Base-by-base conservation (phyloP, 116 monocot species). In the Dioscorea cayenensis region DNA sequence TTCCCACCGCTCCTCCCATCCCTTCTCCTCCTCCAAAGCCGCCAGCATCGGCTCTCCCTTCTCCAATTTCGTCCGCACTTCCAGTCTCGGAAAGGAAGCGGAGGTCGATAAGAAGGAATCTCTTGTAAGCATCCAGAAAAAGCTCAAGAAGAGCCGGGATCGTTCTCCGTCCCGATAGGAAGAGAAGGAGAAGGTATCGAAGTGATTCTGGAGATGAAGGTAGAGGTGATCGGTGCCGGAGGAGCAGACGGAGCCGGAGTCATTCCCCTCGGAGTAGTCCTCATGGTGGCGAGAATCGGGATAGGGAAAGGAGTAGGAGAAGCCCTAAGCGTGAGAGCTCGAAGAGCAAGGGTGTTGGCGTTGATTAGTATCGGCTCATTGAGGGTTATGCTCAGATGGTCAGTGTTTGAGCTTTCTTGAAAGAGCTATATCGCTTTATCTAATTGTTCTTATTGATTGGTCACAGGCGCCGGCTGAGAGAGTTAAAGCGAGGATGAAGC, bases 401-500 rank as follows among this genome's bases (percentile, higher is more conserved):
- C 28, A 51, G 82, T 50, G 49, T 58, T 36, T 21, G 0, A 13
- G 25, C 6, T 63, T 6, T 63, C 63, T 9, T 55, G 14, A 14
- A 5, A 14, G 4, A 55, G 17, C 11, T 17, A n/a, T 16, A 16
- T n/a, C 17, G 0, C n/a, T 14, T 8, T 43, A 55, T 55, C 55
- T 55, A 55, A 55, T 55, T 55, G 55, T 67, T 17, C 32, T 63
- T 64, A 19, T 61, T 49, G 36, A 55, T 71, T 76, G 55, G 60
- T 76, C 17, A 63, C 78, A 95, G 95, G 80, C 87, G 49, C 82
- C 92, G 43, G 87, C 92, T 49, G 95, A 95, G 72, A 84, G 76
- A 77, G 90, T 95, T 29, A 95, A 86, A 81, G 95, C 92, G 63
- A 95, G 90, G 73, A 95, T 87, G 90, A 89, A 92, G 72, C 82